Evolutionary conservation across 2,329 filamentous ascomycete species (phyloP), one percentile per base, ranked within the genome.

Genomic region (Pseudogymnoascus sp.): DNA sequence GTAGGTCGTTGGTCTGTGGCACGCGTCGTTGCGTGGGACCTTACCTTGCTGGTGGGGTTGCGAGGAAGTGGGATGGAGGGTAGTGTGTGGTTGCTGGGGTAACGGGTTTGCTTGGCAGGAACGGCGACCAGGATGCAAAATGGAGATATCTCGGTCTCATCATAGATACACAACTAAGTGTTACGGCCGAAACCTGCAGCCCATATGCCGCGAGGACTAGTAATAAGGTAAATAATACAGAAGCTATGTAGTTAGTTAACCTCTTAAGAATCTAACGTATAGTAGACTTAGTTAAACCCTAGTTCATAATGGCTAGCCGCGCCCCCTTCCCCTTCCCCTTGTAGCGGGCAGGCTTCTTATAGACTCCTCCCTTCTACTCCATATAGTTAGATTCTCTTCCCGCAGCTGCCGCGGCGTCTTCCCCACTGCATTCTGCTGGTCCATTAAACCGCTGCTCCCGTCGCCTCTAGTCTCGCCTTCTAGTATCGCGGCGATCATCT

Each of bases 391-490:
- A 31, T 8, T 31, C 28, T 31, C 28, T 7, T 31, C 28, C 28
- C 8, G 28, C 9, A 31, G 28, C 28, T 31, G 28, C 28, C 28
- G 28, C 11, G 69, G 68, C 40, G 67, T 70, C 66, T 66, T 67
- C 9, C 66, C 67, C n/a, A 59, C 63, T 63, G 35, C 59, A 65
- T 71, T 71, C 12, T 61, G 63, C 64, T 67, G 61, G 25, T 66
- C 62, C 66, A 70, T 70, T 35, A 69, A 63, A n/a, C 61, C 63
- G 35, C 16, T 11, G 1, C 33, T 38, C 7, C 64, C 59, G 18
- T 21, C 16, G 18, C 18, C 40, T 43, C 16, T 18, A 4, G 40
- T 8, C n/a, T 21, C 52, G 16, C 60, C 61, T 25, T 66, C 61
- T 37, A 40, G 59, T 37, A 67, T 23, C 25, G 66, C 62, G 35